These are phyloP conservation scores for Lactifluus volemus DNA, from an alignment of 768 basidiomycete genomes.

Conservation along the genomic window DNA sequence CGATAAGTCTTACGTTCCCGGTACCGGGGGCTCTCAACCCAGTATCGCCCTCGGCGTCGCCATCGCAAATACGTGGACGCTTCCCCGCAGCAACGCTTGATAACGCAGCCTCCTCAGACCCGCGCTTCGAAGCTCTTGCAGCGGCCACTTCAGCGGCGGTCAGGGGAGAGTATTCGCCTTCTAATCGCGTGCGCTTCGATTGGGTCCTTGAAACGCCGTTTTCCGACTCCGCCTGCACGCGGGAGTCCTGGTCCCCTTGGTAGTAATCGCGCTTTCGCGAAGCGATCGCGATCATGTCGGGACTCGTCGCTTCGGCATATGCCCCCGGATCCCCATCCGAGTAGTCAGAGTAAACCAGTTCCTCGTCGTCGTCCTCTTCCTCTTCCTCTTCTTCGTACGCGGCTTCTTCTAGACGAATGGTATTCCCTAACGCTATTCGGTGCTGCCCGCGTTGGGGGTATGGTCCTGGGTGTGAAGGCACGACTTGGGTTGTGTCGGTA, in stretches of 20 bases:
- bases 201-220: conserved; percentile 27
- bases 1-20: background rate
- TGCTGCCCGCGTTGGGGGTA: conserved; percentile 8
- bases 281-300: conserved; percentile 23
- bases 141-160: conserved; percentile 12
- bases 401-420: conserved; percentile 24
- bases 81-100: conserved; percentile 14
- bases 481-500: conserved; percentile 19
- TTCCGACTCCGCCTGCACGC: conserved; percentile 26
- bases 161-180: conserved; percentile 19
- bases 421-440: conserved; percentile 7
- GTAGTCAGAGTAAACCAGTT: conserved; percentile 17
- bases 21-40: background rate
- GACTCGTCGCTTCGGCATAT: conserved; percentile 24
- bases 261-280: conserved; percentile 29
- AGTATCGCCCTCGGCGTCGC: background rate
- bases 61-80: conserved; percentile 9
- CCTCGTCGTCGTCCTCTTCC: conserved; percentile 30
- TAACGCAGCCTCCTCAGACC: conserved; percentile 15
- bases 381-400: conserved; percentile 25
- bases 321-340: conserved; percentile 3
- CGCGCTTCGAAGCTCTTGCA: conserved; percentile 13
- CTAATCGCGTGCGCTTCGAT: conserved; percentile 33
- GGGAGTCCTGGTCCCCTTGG: conserved; percentile 22
- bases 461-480: conserved; percentile 23